Evolutionary conservation across 495 filamentous ascomycete species (phyloP).

Genomic region (Penicillium waksmanii): DNA sequence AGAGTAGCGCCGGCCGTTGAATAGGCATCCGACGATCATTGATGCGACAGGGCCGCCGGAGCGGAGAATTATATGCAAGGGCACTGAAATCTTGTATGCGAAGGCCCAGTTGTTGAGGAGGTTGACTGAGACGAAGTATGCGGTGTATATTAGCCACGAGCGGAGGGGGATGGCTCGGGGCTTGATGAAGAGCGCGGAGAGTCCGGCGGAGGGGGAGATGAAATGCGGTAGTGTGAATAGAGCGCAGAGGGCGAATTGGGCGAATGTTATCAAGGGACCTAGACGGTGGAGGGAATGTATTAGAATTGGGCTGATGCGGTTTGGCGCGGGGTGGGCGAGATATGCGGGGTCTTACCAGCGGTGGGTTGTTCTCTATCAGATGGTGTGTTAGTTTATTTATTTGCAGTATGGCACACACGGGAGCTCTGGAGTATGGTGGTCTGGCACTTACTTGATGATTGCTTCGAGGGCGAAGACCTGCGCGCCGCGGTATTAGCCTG

Average conservation of each 20-base stretch:
- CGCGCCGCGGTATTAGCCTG: constrained; percentile 2
- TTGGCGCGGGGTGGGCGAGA: background rate
- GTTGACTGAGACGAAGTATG: constrained; percentile 88
- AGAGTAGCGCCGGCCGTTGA: constrained; percentile 78
- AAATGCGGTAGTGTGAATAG: constrained; percentile 69
- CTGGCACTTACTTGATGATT: constrained; percentile 69
- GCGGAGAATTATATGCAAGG: constrained; percentile 94
- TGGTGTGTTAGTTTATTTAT: constrained; percentile 18
- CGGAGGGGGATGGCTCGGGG: constrained; percentile 79
- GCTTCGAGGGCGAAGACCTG: constrained; percentile 93
- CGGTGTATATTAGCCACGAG: constrained; percentile 87
- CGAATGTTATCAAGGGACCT: constrained; percentile 88
- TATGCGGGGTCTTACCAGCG: constrained; percentile 18
- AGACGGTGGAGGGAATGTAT: background rate
- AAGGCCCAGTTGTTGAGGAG: constrained; percentile 98
- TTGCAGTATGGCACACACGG: background rate
- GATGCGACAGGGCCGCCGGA: constrained; percentile 95
- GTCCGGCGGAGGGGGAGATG: constrained; percentile 62
- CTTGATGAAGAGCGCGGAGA: constrained; percentile 66
- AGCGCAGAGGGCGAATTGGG: constrained; percentile 87
- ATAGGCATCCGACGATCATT: constrained; percentile 82
- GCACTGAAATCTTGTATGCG: constrained; percentile 93
- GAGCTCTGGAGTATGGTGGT: background rate
- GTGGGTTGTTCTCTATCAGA: constrained; percentile 39
- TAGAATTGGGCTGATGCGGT: background rate